Base-by-base conservation (phyloP, 2,329 filamentous ascomycete genomes). In the Fusarium floridanum region DNA sequence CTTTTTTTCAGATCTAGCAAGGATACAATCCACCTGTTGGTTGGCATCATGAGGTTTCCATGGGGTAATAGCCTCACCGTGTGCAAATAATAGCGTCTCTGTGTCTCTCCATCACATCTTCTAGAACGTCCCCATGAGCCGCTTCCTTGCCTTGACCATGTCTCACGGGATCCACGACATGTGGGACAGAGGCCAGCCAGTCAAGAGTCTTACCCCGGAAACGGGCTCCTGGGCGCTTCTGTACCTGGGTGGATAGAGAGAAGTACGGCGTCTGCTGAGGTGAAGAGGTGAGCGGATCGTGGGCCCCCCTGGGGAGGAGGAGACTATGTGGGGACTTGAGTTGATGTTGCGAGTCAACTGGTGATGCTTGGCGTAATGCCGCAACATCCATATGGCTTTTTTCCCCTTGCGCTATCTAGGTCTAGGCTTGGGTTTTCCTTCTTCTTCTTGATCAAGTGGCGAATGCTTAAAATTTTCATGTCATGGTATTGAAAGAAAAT, bases 291-390 rank as follows among this genome's bases (percentile, higher is more conserved):
- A 24, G 29, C 60, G 29, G 60, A 62, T 48, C 56, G 16, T 34
- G 61, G 41, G 37, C 32, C 24, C 11, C 29, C 29, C 29, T 22
- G 41, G 61, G 20, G 39, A 45, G 61, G 61, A 72, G 68, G 66
- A 29, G 61, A 12, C 34, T 22, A 72, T 74, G 71, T 62, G 63
- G 67, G 24, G 22, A 34, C 36, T 57, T 48, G 43, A 4, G 53
- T 57, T 57, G 32, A 57, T 39, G 50, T 53, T 64, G 34, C 43
- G 20, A 53, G 60, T 36, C 43, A 45, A 45, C 48, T 64, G 27
- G 11, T 45, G 57, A 37, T 53, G 20, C 69, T 75, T 74, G 72
- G 72, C 66, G 37, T 50, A 59, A 59, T 75, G 62, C 72, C 69
- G 72, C 22, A 61, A 61, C 36, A 61, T 36, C 69, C 66, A 73